Evolutionary conservation across 495 filamentous ascomycete genomes (phyloP).

Genomic region (Lophium mytilinum): DNA sequence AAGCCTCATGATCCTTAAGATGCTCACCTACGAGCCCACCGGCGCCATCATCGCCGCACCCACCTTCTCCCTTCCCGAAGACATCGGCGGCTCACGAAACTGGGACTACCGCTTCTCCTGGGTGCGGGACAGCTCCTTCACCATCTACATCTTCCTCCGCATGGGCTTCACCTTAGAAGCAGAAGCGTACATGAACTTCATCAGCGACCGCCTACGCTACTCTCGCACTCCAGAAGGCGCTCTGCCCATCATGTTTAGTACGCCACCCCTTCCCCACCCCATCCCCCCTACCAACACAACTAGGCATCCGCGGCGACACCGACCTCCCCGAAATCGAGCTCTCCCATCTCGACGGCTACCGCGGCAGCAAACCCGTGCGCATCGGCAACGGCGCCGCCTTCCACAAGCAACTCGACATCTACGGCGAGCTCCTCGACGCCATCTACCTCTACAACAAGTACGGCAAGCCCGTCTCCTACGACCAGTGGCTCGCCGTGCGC

Average conservation of each 20-base stretch:
- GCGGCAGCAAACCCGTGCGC: constrained; percentile 58
- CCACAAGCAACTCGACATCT: constrained; percentile 68
- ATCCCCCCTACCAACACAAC: background rate
- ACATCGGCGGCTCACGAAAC: constrained; percentile 62
- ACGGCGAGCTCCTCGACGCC: constrained; percentile 66
- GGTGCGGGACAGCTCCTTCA: constrained; percentile 68
- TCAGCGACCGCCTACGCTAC: constrained; percentile 55
- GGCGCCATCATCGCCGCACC: constrained; percentile 50
- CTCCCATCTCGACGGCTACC: constrained; percentile 58
- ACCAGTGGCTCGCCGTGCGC: constrained; percentile 56
- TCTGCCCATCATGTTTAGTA: constrained; percentile 70
- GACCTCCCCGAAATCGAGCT: constrained; percentile 54
- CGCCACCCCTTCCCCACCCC: background rate
- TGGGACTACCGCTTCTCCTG: constrained; percentile 73
- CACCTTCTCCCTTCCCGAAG: constrained; percentile 63
- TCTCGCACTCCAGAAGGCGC: constrained; percentile 40
- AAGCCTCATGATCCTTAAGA: constrained; percentile 61
- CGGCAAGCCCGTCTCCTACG: constrained; percentile 65
- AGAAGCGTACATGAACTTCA: constrained; percentile 66
- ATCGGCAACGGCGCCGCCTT: constrained; percentile 67
- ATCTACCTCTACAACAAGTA: constrained; percentile 74
- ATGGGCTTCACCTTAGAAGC: constrained; percentile 67
- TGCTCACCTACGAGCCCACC: constrained; percentile 59
- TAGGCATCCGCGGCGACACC: constrained; percentile 53
- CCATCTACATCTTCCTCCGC: constrained; percentile 61